phyloP scores from a whole-genome alignment of 1,139 yeast genomes.

The Tardiomyces digboiensis region DNA sequence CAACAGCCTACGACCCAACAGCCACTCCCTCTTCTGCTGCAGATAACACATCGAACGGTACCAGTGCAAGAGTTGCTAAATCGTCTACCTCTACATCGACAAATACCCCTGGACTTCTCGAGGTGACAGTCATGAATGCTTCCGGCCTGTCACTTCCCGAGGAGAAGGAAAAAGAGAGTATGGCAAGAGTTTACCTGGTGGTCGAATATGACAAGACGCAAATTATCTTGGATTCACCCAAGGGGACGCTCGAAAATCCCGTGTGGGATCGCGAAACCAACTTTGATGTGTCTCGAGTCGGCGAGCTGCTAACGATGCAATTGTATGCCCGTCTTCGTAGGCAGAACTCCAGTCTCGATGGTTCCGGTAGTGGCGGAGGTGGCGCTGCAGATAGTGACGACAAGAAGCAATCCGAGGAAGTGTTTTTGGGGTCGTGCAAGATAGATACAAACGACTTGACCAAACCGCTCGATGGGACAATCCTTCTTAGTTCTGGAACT shows the following conservation, averaged over 20 bases:
- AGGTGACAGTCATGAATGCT: constrained; percentile 60
- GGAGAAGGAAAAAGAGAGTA: constrained; percentile 1
- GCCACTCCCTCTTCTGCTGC: not conserved
- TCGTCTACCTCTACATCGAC: constrained; percentile 19
- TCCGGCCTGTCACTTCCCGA: constrained; percentile 43
- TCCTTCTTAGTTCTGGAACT: constrained; percentile 27
- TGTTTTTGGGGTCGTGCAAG: constrained; percentile 29
- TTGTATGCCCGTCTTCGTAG: constrained; percentile 59
- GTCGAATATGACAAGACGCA: constrained; percentile 49
- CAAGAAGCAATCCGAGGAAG: constrained; percentile 23
- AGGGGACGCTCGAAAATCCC: constrained; percentile 57
- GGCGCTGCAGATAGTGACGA: not conserved
- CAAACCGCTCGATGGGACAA: constrained; percentile 20
- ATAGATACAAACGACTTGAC: constrained; percentile 16
- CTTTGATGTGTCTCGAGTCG: constrained; percentile 71
- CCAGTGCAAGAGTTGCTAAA: constrained; percentile 12
- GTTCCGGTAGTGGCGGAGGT: constrained; percentile 2
- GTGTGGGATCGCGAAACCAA: constrained; percentile 83
- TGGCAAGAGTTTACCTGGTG: constrained; percentile 31
- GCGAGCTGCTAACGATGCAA: constrained; percentile 50
- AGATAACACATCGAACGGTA: constrained; percentile 2
- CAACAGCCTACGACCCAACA: not conserved
- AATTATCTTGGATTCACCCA: constrained; percentile 70
- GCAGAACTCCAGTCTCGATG: not conserved
- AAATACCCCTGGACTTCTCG: constrained; percentile 55